phyloP scores from a whole-genome alignment of 2,329 filamentous ascomycete genomes.

The Aulographum hederae region DNA sequence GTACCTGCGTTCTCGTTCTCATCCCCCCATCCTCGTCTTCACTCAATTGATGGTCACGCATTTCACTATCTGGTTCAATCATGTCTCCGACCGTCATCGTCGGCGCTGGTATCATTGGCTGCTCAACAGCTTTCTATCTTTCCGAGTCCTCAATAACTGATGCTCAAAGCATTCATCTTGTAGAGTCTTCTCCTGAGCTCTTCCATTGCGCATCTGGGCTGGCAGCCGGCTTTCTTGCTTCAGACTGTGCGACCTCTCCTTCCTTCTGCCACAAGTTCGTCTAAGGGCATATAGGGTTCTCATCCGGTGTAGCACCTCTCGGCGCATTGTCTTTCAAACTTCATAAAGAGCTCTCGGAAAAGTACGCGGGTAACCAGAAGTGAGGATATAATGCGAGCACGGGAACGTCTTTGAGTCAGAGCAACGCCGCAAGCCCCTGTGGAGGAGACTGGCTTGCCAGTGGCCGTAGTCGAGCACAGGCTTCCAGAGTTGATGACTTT shows the following conservation, averaged over 20 bases:
- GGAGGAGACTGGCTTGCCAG: conserved; percentile 48
- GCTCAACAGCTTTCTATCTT: conserved; percentile 43
- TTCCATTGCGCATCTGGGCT: conserved; percentile 59
- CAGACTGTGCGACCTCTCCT: conserved; percentile 34
- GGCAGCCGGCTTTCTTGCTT: conserved; percentile 56
- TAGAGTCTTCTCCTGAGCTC: conserved; percentile 39
- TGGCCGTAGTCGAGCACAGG: conserved; percentile 43
- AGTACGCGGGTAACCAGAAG: conserved; percentile 35
- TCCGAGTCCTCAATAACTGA: conserved; percentile 21
- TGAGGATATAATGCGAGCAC: conserved; percentile 44
- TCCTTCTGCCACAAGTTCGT: background rate
- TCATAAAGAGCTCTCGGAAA: conserved; percentile 44
- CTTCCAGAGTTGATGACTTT: conserved; percentile 20
- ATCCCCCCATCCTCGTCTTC: no score
- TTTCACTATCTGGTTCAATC: background rate
- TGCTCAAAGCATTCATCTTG: conserved; percentile 32
- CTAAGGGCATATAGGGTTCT: conserved; percentile 41
- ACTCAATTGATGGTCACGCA: conserved; percentile 3
- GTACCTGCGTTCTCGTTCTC: no score
- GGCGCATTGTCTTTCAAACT: conserved; percentile 51
- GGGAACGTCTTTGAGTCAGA: conserved; percentile 34
- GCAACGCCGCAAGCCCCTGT: conserved; percentile 14
- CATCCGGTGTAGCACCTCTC: conserved; percentile 34
- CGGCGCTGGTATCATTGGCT: conserved; percentile 25
- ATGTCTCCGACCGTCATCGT: conserved; percentile 17